These are phyloP conservation scores for Maudiozyma pseudohumilis DNA, from an alignment of 805 yeast genomes.

Conservation along the genomic window DNA sequence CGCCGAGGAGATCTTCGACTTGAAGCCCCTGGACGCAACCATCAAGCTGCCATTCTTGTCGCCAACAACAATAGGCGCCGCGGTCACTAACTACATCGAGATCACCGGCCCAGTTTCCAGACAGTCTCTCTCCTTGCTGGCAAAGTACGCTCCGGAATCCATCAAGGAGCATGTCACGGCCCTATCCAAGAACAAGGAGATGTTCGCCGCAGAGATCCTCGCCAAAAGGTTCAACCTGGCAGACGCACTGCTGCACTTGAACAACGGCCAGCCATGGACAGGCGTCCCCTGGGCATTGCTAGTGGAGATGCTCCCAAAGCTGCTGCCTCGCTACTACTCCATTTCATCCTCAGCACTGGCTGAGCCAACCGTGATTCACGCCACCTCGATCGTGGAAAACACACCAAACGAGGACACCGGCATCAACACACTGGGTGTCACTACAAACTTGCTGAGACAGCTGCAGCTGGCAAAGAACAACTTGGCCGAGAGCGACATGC, in stretches of 20 bases:
- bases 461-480: slow-evolving; percentile 53
- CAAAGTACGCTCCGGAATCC: slow-evolving; percentile 73
- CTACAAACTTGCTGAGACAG: slow-evolving; percentile 77
- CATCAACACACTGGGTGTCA: slow-evolving; percentile 53
- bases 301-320: slow-evolving; percentile 66
- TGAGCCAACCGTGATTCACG: slow-evolving; percentile 65
- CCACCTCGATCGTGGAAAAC: slow-evolving; percentile 89
- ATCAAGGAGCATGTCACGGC: slow-evolving; percentile 31
- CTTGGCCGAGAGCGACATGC: slow-evolving; percentile 15
- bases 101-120: slow-evolving; percentile 91
- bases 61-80: slow-evolving; percentile 85
- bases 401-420: slow-evolving; percentile 25
- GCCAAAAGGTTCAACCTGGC: slow-evolving; percentile 59
- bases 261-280: slow-evolving; percentile 61
- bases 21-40: slow-evolving; percentile 65
- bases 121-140: slow-evolving; percentile 63
- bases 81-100: slow-evolving; percentile 77
- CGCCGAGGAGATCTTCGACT: slow-evolving; percentile 45
- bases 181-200: slow-evolving; percentile 58
- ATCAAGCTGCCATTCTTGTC: slow-evolving; percentile 54
- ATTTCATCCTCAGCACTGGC: slow-evolving; percentile 81
- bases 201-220: slow-evolving; percentile 58
- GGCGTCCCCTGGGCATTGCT: slow-evolving; percentile 75
- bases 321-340: slow-evolving; percentile 93
- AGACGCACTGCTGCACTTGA: slow-evolving; percentile 54